These are phyloP conservation scores for Solanum pimpinellifolium DNA, from an alignment of 257 asterid species.

Conservation along the genomic window DNA sequence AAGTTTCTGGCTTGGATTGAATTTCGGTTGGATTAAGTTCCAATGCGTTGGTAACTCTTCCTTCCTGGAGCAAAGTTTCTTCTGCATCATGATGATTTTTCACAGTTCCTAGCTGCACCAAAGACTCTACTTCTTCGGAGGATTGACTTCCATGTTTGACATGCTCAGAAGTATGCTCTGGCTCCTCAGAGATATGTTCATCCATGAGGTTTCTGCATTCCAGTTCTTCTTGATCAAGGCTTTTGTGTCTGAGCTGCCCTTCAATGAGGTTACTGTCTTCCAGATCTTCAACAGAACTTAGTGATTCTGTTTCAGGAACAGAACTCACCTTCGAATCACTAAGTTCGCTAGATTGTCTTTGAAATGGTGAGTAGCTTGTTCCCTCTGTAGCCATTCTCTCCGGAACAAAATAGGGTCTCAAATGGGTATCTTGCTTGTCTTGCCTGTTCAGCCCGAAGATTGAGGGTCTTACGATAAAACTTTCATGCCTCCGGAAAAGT, in stretches of 20 bases:
- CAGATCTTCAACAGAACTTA: constrained; percentile 45
- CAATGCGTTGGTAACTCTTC: background rate
- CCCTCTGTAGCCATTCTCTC: constrained; percentile 42
- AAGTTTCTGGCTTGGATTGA: constrained; percentile 2
- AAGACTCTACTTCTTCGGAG: constrained; percentile 34
- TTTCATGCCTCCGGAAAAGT: constrained; percentile 57
- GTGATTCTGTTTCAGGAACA: constrained; percentile 63
- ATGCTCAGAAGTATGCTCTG: constrained; percentile 29
- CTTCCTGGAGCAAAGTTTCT: background rate
- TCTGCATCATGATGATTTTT: background rate
- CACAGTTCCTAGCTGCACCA: background rate
- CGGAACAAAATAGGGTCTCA: constrained; percentile 61
- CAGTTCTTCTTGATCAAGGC: background rate
- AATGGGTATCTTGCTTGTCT: constrained; percentile 36
- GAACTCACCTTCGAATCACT: constrained; percentile 80
- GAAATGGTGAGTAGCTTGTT: constrained; percentile 47
- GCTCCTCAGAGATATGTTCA: constrained; percentile 21
- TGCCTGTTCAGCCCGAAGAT: constrained; percentile 38
- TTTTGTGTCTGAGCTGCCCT: constrained; percentile 11
- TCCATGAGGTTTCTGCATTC: constrained; percentile 8
- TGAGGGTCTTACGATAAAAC: constrained; percentile 59
- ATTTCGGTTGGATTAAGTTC: constrained; percentile 2
- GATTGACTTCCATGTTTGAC: constrained; percentile 60
- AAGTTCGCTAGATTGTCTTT: constrained; percentile 59
- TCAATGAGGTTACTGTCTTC: constrained; percentile 24